Evolutionary conservation across 768 basidiomycete species (phyloP), one percentile per base, ranked within the genome.

Genomic region (Lactarius sp.): DNA sequence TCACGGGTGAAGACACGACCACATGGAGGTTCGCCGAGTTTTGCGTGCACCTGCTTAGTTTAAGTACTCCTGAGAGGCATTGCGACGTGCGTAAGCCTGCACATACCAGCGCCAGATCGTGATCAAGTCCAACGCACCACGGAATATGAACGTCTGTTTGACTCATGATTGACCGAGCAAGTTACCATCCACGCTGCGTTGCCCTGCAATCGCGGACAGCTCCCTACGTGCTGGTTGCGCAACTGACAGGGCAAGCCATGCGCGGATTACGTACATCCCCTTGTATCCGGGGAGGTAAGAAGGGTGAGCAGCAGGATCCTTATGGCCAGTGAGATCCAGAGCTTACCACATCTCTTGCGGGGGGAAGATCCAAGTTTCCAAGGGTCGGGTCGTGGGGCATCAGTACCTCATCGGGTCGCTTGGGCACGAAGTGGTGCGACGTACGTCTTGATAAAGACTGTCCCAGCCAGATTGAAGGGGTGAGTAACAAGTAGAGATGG

Each of bases 1-100:
- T 49, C n/a, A 66, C 71, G 4, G 44, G 56, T 6, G 70, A 70
- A 14, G 47, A 50, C 22, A 58, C 64, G n/a, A 66, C 58, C 44
- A 67, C 52, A 18, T 41, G 64, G 41, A 67, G 54, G 51, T 67
- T 65, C 42, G n/a, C n/a, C n/a, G n/a, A n/a, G n/a, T n/a, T n/a
- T 49, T 20, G 31, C 44, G 62, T 37, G 36, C 9, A 27, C 57
- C 31, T 22, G 62, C 57, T 41, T 41, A 42, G 6, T 59, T 44
- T 18, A 63, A 52, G 37, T 64, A 63, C n/a, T 63, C 62, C 62
- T 63, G 44, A 20, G 56, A 20, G 16, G 4, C 3, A n/a, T 47
- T 14, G 33, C 6, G 37, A 39, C 16, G 10, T 18, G 36, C 34
- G 18, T 54, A 49, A 50, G 31, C 39, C 37, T 4, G 18, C 31